These are phyloP conservation scores for Wickerhamia fluorescens DNA, from an alignment of 805 yeast species.

Conservation along the genomic window DNA sequence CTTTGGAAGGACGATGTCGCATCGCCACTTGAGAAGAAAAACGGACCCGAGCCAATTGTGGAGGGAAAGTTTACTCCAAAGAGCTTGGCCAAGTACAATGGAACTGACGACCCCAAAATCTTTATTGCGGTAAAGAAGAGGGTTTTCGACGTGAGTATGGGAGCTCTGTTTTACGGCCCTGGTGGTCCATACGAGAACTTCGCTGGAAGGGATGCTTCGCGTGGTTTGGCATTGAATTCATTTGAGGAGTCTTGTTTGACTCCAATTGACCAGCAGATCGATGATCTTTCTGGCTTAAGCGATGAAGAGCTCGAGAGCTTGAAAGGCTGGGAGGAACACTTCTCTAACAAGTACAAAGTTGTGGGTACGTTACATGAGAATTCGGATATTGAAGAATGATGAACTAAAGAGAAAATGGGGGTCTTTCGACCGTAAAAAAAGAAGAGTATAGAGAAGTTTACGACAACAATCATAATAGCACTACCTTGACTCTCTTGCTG, in stretches of 20 bases:
- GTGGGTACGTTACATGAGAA: constrained; percentile 63
- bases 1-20: too few relatives aligned
- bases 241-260: constrained; percentile 65
- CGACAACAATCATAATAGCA: not conserved
- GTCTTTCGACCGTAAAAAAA: too few relatives aligned
- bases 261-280: constrained; percentile 72
- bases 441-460: too few relatives aligned
- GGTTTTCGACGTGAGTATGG: constrained; percentile 76
- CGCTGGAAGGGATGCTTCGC: constrained; percentile 93
- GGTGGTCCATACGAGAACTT: constrained; percentile 91
- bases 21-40: too few relatives aligned
- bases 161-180: constrained; percentile 88
- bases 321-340: constrained; percentile 80
- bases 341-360: constrained; percentile 70
- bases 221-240: constrained; percentile 86
- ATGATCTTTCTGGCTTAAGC: constrained; percentile 54
- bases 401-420: too few relatives aligned
- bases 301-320: constrained; percentile 58
- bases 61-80: constrained; percentile 63
- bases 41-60: constrained; percentile 30
- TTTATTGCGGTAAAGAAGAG: constrained; percentile 80
- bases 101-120: constrained; percentile 72
- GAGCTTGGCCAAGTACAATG: constrained; percentile 69
- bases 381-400: too few relatives aligned
- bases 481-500: not conserved